Evolutionary conservation across 345 rosid species (phyloP).

Genomic region (Pistacia vera): DNA sequence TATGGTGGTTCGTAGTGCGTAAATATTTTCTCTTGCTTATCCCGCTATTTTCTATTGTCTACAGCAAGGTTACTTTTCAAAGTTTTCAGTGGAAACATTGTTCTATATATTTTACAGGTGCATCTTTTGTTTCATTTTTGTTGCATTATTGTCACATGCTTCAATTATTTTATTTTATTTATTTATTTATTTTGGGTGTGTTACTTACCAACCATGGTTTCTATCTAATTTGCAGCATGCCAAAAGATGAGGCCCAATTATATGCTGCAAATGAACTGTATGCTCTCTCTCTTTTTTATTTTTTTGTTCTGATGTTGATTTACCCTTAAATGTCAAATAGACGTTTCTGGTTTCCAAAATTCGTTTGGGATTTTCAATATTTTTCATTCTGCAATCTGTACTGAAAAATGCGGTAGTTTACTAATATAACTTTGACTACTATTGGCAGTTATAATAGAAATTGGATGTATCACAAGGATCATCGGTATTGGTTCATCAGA

Average conservation of each 20-base stretch:
- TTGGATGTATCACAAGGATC: constrained; percentile 97
- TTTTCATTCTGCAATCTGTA: not conserved
- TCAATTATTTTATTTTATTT: not conserved
- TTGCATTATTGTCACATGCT: not conserved
- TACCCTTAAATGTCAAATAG: no score
- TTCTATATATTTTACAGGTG: constrained; percentile 95
- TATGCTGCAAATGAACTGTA: constrained; percentile 96
- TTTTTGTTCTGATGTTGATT: not conserved
- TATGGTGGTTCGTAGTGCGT: not conserved
- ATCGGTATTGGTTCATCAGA: constrained; percentile 74
- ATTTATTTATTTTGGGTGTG: not conserved
- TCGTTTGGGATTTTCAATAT: not conserved
- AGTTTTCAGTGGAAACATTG: constrained; percentile 71
- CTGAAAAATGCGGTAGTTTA: not conserved
- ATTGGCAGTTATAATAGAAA: constrained; percentile 75
- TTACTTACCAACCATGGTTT: not conserved
- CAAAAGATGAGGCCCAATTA: constrained; percentile 94
- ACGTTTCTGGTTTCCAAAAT: not conserved
- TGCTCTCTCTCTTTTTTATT: constrained; percentile 29
- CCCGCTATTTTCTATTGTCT: constrained; percentile 26
- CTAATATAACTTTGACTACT: constrained; percentile 8
- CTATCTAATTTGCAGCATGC: constrained; percentile 69
- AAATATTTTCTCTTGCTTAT: not conserved
- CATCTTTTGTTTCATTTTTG: constrained; percentile 3
- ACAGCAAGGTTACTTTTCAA: constrained; percentile 87